These are phyloP conservation scores for Chlorella sp. DNA, from an alignment of 139 green algal genomes.

Conservation along the genomic window DNA sequence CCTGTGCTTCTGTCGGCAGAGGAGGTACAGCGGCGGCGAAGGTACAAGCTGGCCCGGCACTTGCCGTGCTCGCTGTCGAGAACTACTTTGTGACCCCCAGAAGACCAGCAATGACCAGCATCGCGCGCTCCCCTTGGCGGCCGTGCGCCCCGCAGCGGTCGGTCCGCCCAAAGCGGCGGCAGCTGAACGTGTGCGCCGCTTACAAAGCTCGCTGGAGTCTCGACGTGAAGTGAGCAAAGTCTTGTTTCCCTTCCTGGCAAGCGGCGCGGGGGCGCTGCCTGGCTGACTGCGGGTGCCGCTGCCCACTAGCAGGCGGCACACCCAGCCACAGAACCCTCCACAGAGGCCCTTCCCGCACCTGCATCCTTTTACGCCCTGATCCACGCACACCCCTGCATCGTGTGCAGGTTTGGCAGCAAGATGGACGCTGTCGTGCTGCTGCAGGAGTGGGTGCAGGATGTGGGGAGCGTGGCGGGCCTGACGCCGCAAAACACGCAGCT, in stretches of 20 bases:
- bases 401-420: constrained; percentile 77
- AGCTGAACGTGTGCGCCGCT: background rate
- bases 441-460: constrained; percentile 74
- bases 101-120: too few relatives aligned
- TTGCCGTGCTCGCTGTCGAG: too few relatives aligned
- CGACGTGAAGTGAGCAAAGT: constrained; percentile 10
- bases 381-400: background rate
- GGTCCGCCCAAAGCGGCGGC: background rate
- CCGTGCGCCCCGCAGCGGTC: too few relatives aligned
- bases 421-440: constrained; percentile 67
- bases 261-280: background rate
- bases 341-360: background rate
- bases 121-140: too few relatives aligned
- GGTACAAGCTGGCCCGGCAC: too few relatives aligned
- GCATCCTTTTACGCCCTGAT: background rate
- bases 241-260: background rate
- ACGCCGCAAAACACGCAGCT: constrained; percentile 61
- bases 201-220: constrained; percentile 30
- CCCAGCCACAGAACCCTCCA: too few relatives aligned
- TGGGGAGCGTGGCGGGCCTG: constrained; percentile 70
- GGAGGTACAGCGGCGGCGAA: too few relatives aligned
- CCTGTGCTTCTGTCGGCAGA: too few relatives aligned
- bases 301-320: background rate
- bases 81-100: too few relatives aligned
- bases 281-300: background rate